Conservation (phyloP, 1,284 basidiomycete genomes). For the Apiotrichum veenhuisii region DNA sequence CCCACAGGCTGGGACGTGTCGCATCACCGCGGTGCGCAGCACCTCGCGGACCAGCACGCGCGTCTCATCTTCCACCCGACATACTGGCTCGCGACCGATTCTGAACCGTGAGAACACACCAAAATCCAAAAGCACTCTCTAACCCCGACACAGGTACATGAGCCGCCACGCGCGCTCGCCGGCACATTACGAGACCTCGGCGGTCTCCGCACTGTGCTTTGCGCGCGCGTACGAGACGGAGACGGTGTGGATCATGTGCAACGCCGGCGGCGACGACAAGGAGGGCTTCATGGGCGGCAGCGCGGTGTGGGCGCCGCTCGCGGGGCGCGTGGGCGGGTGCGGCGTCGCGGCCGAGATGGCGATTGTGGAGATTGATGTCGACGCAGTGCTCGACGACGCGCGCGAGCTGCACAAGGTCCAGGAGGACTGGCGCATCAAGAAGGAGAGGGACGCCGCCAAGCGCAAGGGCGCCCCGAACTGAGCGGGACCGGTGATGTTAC, state of each 20-base stretch:
- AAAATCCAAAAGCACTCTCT: background rate
- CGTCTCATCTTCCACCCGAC: constrained; percentile 47
- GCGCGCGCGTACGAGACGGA: constrained; percentile 45
- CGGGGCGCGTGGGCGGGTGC: constrained; percentile 26
- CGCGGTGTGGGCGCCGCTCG: constrained; percentile 39
- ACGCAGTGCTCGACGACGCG: constrained; percentile 28
- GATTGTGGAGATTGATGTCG: constrained; percentile 28
- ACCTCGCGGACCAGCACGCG: constrained; percentile 38
- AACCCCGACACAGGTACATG: background rate
- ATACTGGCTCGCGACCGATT: constrained; percentile 47
- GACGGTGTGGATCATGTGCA: constrained; percentile 43
- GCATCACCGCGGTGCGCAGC: constrained; percentile 38
- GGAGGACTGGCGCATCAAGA: constrained; percentile 20
- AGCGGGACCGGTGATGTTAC: too few relatives aligned
- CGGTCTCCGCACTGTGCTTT: constrained; percentile 32
- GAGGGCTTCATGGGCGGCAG: constrained; percentile 41
- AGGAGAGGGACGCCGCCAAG: background rate
- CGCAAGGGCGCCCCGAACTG: background rate
- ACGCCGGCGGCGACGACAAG: constrained; percentile 36
- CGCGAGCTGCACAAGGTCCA: constrained; percentile 36
- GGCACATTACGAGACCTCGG: constrained; percentile 35
- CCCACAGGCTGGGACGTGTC: constrained; percentile 47
- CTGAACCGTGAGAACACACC: constrained; percentile 39
- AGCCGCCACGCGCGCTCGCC: constrained; percentile 14
- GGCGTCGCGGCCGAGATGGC: background rate